These are phyloP conservation scores for Pyrenophora graminea DNA, from an alignment of 2,329 filamentous ascomycete genomes.

Conservation along the genomic window DNA sequence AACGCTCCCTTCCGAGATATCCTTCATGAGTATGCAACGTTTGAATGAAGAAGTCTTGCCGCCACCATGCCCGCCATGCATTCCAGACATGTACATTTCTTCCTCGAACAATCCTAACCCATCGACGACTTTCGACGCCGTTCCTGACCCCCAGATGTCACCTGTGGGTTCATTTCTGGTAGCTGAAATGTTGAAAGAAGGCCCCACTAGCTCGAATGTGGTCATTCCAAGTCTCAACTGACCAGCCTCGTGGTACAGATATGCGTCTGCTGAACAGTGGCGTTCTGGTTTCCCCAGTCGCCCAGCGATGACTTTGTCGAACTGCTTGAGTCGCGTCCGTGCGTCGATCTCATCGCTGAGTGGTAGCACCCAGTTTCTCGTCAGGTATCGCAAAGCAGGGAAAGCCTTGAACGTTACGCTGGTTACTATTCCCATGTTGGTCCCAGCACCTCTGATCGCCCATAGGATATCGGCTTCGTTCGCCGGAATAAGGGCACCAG, in stretches of 20 bases:
- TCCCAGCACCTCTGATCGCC: slow-evolving; percentile 63
- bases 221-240: slow-evolving; percentile 59
- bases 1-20: slow-evolving; percentile 48
- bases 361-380: slow-evolving; percentile 35
- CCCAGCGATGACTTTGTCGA: slow-evolving; percentile 48
- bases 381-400: slow-evolving; percentile 48
- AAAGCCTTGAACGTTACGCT: slow-evolving; percentile 58
- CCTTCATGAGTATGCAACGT: slow-evolving; percentile 64
- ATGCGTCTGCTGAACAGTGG: slow-evolving; percentile 58
- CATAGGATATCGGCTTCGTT: slow-evolving; percentile 60
- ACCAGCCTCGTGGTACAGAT: slow-evolving; percentile 57
- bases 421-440: slow-evolving; percentile 63
- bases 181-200: slow-evolving; percentile 2
- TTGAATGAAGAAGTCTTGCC: slow-evolving; percentile 68
- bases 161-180: neutral
- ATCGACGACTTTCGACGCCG: slow-evolving; percentile 49
- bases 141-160: slow-evolving; percentile 38
- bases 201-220: slow-evolving; percentile 47
- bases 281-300: slow-evolving; percentile 41
- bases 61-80: slow-evolving; percentile 63
- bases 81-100: slow-evolving; percentile 64
- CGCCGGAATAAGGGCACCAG: slow-evolving; percentile 49
- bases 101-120: slow-evolving; percentile 59
- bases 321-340: slow-evolving; percentile 43
- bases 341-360: slow-evolving; percentile 39